These are phyloP conservation scores for Hamigera avellanea DNA, from an alignment of 495 filamentous ascomycete genomes.

Conservation along the genomic window DNA sequence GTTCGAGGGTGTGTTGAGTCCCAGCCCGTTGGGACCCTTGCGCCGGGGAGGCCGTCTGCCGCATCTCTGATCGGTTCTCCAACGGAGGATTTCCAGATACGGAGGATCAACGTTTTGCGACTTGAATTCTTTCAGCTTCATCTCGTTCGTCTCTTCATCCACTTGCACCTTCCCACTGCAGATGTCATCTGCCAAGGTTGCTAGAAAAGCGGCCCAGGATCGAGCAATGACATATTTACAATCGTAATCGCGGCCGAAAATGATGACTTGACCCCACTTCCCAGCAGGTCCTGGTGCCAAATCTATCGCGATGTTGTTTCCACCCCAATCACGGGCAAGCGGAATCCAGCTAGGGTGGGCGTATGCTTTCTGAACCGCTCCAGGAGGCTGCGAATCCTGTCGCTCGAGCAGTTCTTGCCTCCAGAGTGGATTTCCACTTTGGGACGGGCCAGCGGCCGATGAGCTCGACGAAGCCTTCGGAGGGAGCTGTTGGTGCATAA, in stretches of 20 bases:
- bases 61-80: conserved; percentile 89
- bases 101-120: conserved; percentile 76
- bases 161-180: conserved; percentile 75
- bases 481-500: conserved; percentile 44
- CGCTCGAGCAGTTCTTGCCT: conserved; percentile 71
- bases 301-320: conserved; percentile 92
- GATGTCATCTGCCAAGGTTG: conserved; percentile 80
- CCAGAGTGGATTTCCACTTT: conserved; percentile 40
- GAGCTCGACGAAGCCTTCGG: conserved; percentile 58
- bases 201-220: conserved; percentile 85
- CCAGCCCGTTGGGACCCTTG: conserved; percentile 30
- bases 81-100: conserved; percentile 89
- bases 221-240: conserved; percentile 93
- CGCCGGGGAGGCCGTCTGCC: conserved; percentile 48
- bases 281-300: conserved; percentile 84
- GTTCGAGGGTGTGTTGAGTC: conserved; percentile 22
- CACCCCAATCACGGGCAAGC: conserved; percentile 93
- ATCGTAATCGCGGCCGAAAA: conserved; percentile 96
- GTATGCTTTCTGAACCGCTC: conserved; percentile 84
- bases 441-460: conserved; percentile 40
- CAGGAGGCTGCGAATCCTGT: conserved; percentile 80
- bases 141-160: conserved; percentile 82
- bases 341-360: conserved; percentile 95
- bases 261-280: conserved; percentile 91
- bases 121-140: conserved; percentile 89